Evolutionary conservation across 2,329 filamentous ascomycete genomes (phyloP), one percentile per base, ranked within the genome.

Genomic region (Talaromyces pinophilus): DNA sequence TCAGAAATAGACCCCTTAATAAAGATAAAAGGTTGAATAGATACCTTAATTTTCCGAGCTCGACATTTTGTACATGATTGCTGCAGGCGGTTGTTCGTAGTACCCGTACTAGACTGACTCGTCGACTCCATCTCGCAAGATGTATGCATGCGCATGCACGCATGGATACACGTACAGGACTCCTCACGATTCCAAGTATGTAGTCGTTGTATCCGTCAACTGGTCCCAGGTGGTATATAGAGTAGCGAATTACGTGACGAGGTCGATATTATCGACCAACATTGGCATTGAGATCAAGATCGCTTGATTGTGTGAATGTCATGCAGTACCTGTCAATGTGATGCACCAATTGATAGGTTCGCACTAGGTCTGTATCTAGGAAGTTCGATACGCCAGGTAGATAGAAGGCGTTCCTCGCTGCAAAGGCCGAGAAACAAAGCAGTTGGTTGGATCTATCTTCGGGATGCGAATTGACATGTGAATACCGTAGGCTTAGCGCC

Each of bases 41-140:
- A 19, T 68, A 73, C 73, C 70, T 74, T 75, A 17, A 75, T 71
- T 63, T 74, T 75, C 64, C 73, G 72, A 64, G 73, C 73, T 30
- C 73, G 71, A 63, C 73, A 75, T 63, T 71, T 71, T 1, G 71
- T 68, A 68, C 73, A 75, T 3, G 73, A 74, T 61, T 74, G 73
- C 59, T 74, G 73, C 6, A 73, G 72, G 17, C 73, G 71, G 35
- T 71, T 69, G 42, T 74, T 73, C 15, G 57, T 15, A 3, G 38
- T 46, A 25, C 57, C 25, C 22, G 57, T 44, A 28, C 35, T 59
- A 28, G 57, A 44, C 15, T 30, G 28, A 5, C 28, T 7, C 38
- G 28, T 46, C 25, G 57, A 30, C 13, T 60, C 57, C 57, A 60
- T 60, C 57, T 42, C 46, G 57, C 15, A 60, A 28, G 17, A 46